Evolutionary conservation across 306 rosid genomes (phyloP), one percentile per base, ranked within the genome.

Genomic region (Vigna unguiculata): DNA sequence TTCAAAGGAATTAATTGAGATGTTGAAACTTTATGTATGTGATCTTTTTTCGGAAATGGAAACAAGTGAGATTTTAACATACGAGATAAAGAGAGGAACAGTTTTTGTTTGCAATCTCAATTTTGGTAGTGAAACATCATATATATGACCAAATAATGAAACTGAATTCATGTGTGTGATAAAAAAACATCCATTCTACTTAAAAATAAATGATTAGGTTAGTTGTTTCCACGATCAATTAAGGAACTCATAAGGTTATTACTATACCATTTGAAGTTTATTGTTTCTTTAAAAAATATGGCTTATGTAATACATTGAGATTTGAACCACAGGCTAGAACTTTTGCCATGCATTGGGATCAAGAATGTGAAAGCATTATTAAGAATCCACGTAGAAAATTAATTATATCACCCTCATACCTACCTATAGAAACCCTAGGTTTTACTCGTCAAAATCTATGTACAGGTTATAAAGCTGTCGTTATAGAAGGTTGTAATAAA

Each of bases 391-490:
- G 76, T 41, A 68, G 36, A 72, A 69, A 72, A 72, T 72, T 71
- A n/a, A n/a, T n/a, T n/a, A n/a, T n/a, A 67, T 71, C 22, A 52
- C 78, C 71, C 21, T 40, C 45, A 40, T 38, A 54, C 61, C 58
- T 82, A 63, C 74, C 78, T 38, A 67, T 71, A 58, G 11, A 75
- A 80, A 40, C 87, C 83, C 86, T 83, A 83, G 82, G 54, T 40
- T 78, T 13, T 22, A 20, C 78, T 85, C 72, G 40, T 85, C 87
- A 81, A 84, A 86, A 74, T 86, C 90, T 68, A 83, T 57, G 85
- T 69, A 57, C 14, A 15, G 5, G 40, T 34, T 40, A n/a, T 45
- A 75, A 54, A 85, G 81, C 79, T 40, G 64, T 38, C n/a, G 36
- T 59, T 74, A 17, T 66, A 54, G 81, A 71, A 79, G 46, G 76